phyloP scores from a whole-genome alignment of 176 grass and related monocot species.

The Oryza glumipatula region DNA sequence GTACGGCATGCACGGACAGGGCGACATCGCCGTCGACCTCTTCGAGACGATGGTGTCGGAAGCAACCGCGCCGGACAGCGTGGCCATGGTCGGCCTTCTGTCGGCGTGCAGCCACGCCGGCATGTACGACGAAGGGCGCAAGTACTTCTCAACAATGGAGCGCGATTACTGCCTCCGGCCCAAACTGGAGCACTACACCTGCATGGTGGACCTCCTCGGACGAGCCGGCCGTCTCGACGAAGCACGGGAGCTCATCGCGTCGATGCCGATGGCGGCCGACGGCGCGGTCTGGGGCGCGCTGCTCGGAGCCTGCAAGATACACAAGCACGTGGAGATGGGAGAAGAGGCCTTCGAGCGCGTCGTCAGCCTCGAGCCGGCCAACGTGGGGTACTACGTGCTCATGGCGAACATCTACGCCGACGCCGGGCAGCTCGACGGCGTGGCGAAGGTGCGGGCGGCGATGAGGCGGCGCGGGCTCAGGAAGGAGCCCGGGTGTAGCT shows the following conservation, averaged over 20 bases:
- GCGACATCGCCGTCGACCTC: conserved; percentile 42
- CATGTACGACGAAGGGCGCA: conserved; percentile 52
- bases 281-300: conserved; percentile 71
- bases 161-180: conserved; percentile 34
- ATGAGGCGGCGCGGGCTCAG: conserved; percentile 64
- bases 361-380: conserved; percentile 53
- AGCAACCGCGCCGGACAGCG: conserved; percentile 52
- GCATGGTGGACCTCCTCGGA: conserved; percentile 79
- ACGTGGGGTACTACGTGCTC: conserved; percentile 72
- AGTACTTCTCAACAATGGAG: conserved; percentile 61
- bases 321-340: conserved; percentile 58
- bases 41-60: conserved; percentile 55
- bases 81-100: conserved; percentile 58
- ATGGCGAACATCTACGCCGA: conserved; percentile 74
- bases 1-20: conserved; percentile 69
- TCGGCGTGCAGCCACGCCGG: conserved; percentile 73
- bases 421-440: conserved; percentile 36
- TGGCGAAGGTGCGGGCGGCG: conserved; percentile 53
- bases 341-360: conserved; percentile 57
- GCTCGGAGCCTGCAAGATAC: conserved; percentile 79
- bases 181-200: conserved; percentile 61
- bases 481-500: conserved; percentile 81
- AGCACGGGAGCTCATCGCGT: conserved; percentile 56
- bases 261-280: conserved; percentile 61
- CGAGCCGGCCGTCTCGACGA: conserved; percentile 55